A percentile compares a stretch with the other conserved stretches of the same genome.
phyloP scores from a whole-genome alignment of 176 grass and related monocot species.

The Tuctoria greenei region DNA sequence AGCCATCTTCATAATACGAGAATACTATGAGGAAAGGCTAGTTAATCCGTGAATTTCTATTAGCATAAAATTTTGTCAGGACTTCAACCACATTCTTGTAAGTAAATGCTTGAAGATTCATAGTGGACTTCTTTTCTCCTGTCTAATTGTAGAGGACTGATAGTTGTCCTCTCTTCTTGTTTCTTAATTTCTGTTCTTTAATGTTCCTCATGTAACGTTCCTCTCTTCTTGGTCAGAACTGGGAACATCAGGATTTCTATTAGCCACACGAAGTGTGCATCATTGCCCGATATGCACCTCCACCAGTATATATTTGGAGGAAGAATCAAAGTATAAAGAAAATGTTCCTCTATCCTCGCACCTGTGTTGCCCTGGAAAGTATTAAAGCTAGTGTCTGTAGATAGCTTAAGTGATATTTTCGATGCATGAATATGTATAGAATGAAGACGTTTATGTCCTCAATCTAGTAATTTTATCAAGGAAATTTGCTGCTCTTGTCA shows the following conservation, averaged over 20 bases:
- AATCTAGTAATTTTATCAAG: conserved; percentile 9
- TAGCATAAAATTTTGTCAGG: neutral
- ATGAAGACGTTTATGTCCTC: neutral
- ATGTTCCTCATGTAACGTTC: conserved; percentile 25
- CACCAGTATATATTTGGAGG: conserved; percentile 49
- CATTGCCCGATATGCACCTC: conserved; percentile 47
- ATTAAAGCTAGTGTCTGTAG: conserved; percentile 37
- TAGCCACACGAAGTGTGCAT: conserved; percentile 55
- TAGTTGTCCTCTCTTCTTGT: neutral
- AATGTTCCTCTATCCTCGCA: conserved; percentile 30
- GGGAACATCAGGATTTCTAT: conserved; percentile 42
- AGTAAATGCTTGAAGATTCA: conserved; percentile 11
- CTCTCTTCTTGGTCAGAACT: conserved; percentile 25
- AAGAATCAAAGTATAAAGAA: conserved; percentile 52
- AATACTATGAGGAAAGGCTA: conserved; percentile 19
- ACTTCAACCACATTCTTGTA: neutral
- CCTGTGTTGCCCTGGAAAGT: conserved; percentile 29
- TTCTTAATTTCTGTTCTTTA: conserved; percentile 13
- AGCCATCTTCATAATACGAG: conserved; percentile 13
- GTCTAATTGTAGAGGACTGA: conserved; percentile 1
- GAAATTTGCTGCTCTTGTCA: neutral
- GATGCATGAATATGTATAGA: neutral
- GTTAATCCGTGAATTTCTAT: neutral
- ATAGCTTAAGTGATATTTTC: conserved; percentile 19
- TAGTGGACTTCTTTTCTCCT: neutral